Evolutionary conservation across 768 basidiomycete species (phyloP), one percentile per base, ranked within the genome.

Genomic region (Cantharellus anzutake): DNA sequence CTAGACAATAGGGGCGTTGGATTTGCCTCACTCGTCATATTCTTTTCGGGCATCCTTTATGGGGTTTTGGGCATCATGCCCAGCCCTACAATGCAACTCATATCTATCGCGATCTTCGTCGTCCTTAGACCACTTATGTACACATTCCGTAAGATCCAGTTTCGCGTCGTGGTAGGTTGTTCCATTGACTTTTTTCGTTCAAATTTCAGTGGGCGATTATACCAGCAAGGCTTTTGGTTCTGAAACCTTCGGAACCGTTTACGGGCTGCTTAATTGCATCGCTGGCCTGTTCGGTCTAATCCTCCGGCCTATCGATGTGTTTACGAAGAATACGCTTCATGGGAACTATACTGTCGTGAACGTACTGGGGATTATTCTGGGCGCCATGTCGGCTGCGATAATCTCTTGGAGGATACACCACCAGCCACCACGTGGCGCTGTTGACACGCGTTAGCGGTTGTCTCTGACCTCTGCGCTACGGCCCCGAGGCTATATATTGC

Each of bases 221-320:
- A 62, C 64, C 58, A 63, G 57, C 29, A 63, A 63, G 55, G 58
- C 68, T 14, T 69, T 70, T 57, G 69, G 70, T 4, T 69, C 69
- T 53, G 64, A 65, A 37, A 72, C 68, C 4, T 73, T 73, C 59
- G 72, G 72, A 2, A 70, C 68, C 11, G 70, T 73, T 42, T 71
- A 71, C 51, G 71, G 71, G 3, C 63, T 71, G 20, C 67, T 68
- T 20, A 70, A 70, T 63, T 68, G 70, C n/a, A 35, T 70, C 3
- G 66, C 70, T 5, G 71, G 71, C 3, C 40, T 70, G 2, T 66
- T 71, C 55, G 71, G 70, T 2, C 60, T 71, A 5, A 59, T 69
- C 11, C 65, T 72, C 16, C 68, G 68, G 4, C 69, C 70, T 2
- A 63, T 73, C 58, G 72, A 73, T 60, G 57, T 70, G 4, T 60